Percentiles rank a stretch among this genome's conserved stretches.
Evolutionary conservation across 345 rosid species (phyloP).

Genomic region (Lagerstroemia speciosa): DNA sequence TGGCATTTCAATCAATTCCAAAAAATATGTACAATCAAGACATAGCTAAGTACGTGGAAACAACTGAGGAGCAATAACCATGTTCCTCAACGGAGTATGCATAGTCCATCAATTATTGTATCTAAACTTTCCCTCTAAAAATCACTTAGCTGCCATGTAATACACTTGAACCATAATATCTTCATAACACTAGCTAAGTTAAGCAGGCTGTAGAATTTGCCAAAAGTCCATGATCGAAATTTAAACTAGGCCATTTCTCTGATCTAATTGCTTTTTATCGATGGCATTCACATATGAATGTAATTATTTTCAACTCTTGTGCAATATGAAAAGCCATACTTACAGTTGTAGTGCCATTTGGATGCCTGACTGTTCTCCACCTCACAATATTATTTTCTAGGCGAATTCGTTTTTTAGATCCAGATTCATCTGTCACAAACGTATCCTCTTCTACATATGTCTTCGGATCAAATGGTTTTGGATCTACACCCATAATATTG

Average conservation of each 20-base stretch:
- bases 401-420: slow-evolving; percentile 64
- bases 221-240: background rate
- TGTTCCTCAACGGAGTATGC: background rate
- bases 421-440: slow-evolving; percentile 81
- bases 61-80: no score
- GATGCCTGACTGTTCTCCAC: slow-evolving; percentile 64
- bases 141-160: background rate
- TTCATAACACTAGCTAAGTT: background rate
- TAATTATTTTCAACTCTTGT: background rate
- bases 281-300: background rate
- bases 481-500: slow-evolving; percentile 96
- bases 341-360: slow-evolving; percentile 62
- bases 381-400: slow-evolving; percentile 90
- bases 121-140: background rate
- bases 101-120: background rate
- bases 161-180: background rate
- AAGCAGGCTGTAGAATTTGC: background rate
- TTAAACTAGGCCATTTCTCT: background rate
- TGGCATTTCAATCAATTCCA: no score
- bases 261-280: background rate
- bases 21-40: no score
- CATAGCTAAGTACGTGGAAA: no score
- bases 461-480: slow-evolving; percentile 85
- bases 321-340: slow-evolving; percentile 23
- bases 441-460: slow-evolving; percentile 87